Conservation (phyloP, 176 grass and related monocot species). For the Aechmea fasciata region DNA sequence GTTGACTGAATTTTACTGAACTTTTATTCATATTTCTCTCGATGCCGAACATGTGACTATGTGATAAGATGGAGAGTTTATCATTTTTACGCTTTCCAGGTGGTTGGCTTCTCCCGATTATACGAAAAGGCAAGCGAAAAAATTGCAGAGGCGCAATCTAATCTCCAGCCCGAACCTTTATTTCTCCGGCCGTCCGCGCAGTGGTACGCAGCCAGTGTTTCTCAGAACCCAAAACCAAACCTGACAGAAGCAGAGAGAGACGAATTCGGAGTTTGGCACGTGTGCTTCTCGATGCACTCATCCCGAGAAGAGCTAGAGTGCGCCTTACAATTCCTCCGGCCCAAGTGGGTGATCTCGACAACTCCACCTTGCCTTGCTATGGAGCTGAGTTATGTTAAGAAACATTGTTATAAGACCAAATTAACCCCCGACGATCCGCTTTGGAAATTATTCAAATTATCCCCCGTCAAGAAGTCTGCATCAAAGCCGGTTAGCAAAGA, state of each 20-base stretch:
- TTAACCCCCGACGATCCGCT: conserved; percentile 56
- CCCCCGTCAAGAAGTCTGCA: conserved; percentile 22
- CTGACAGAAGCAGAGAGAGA: conserved; percentile 59
- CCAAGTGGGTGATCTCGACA: conserved; percentile 85
- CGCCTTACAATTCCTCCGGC: conserved; percentile 63
- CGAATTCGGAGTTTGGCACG: conserved; percentile 68
- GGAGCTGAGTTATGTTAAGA: conserved; percentile 81
- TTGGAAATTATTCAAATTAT: conserved; percentile 64
- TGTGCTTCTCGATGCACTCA: conserved; percentile 90
- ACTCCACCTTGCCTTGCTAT: conserved; percentile 68
- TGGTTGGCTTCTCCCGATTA: conserved; percentile 49
- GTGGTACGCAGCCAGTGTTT: conserved; percentile 54
- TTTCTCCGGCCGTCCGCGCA: conserved; percentile 80
- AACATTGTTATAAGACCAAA: conserved; percentile 59
- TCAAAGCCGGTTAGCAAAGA: conserved; percentile 17
- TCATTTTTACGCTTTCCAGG: conserved; percentile 18
- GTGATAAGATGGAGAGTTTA: too few species aligned
- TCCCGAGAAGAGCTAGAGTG: conserved; percentile 72
- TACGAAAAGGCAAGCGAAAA: conserved; percentile 48
- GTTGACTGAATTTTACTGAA: too few species aligned
- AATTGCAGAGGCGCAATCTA: conserved; percentile 38
- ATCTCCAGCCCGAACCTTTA: conserved; percentile 50
- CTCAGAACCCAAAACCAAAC: conserved; percentile 29
- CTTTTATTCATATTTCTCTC: too few species aligned
- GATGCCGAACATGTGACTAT: too few species aligned